Base-by-base conservation (phyloP, 1,284 basidiomycete genomes). In the Cryptococcus sp. region DNA sequence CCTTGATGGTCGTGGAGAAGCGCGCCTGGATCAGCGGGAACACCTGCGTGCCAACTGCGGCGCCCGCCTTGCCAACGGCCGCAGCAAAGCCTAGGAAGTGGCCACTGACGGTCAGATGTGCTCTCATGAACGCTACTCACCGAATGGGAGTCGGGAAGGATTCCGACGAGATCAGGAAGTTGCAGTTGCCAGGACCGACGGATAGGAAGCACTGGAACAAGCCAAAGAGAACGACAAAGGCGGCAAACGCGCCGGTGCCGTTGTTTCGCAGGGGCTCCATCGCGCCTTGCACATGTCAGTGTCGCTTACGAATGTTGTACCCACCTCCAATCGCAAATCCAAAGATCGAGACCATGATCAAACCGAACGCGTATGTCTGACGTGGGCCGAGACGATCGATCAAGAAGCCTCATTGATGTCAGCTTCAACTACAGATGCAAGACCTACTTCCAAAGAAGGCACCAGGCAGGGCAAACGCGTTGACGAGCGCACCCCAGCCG, bases 61-160 rank as follows among this genome's bases (percentile, higher is more conserved):
- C 88, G 5, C 89, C 89, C 0, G 84, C 81, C 69, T 89, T 90
- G 4, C 87, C 88, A 13, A 88, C 75, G 0, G 87, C 86, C 8
- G 87, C 72, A 0, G 73, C 72, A 46, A 89, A 67, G 3, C 87
- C 87, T 60, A 87, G 87, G 67, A 84, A 85, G 13, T 86, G 86
- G 8, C 87, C 87, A 38, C 57, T 59, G 19, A n/a, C n/a, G 5
- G 11, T 38, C 49, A 50, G 19, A 8, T 19, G 43, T 16, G 26
- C 25, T 29, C 46, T n/a, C 8, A 47, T 54, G 17, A 50, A 8
- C 13, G 5, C 38, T 37, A 47, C 52, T 55, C n/a, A 59, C 57
- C 57, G 38, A 26, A 55, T 46, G 19, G 57, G 48, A 22, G 52
- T 59, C 20, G 57, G 57, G 50, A 59, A 59, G 1, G 52, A 55